Conservation (phyloP, 352 stramenopile genomes). For the Globisporangium mamillatum region DNA sequence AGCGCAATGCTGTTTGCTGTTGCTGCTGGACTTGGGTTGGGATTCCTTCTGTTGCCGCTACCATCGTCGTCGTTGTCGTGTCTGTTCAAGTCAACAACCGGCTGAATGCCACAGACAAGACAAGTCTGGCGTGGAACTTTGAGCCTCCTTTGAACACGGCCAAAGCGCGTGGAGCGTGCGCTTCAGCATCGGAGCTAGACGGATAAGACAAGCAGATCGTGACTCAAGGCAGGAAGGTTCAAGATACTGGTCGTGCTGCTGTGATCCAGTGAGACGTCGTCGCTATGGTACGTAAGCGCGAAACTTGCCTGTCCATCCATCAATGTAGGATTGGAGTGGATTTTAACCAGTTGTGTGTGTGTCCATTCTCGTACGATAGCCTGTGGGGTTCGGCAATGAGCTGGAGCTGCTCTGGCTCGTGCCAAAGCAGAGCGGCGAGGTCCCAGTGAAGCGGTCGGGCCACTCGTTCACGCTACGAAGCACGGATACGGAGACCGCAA, state of each 20-base stretch:
- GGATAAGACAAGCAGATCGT: not conserved
- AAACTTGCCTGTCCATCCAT: not conserved
- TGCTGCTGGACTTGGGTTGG: not conserved
- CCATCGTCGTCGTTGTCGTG: not conserved
- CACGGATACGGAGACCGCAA: conserved; percentile 54
- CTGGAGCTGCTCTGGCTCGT: conserved; percentile 88
- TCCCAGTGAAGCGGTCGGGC: conserved; percentile 93
- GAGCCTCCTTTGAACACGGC: not conserved
- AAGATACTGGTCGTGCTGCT: not conserved
- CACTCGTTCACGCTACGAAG: conserved; percentile 93
- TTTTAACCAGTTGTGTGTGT: not conserved
- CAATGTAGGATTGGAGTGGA: not conserved
- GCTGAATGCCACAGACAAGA: not conserved
- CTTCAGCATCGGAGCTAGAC: not conserved
- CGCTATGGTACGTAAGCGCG: not conserved
- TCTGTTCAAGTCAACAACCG: conserved; percentile 4
- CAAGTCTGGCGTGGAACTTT: not conserved
- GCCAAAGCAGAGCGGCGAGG: conserved; percentile 90
- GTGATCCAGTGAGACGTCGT: not conserved
- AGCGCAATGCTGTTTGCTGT: not conserved
- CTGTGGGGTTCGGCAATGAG: conserved; percentile 78
- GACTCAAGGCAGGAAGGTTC: not conserved
- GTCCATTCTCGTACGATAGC: conserved; percentile 17
- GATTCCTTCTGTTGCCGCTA: not conserved
- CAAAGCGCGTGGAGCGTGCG: not conserved